Evolutionary conservation across 2,329 filamentous ascomycete genomes (phyloP).

Genomic region (Pseudocercospora eumusae): DNA sequence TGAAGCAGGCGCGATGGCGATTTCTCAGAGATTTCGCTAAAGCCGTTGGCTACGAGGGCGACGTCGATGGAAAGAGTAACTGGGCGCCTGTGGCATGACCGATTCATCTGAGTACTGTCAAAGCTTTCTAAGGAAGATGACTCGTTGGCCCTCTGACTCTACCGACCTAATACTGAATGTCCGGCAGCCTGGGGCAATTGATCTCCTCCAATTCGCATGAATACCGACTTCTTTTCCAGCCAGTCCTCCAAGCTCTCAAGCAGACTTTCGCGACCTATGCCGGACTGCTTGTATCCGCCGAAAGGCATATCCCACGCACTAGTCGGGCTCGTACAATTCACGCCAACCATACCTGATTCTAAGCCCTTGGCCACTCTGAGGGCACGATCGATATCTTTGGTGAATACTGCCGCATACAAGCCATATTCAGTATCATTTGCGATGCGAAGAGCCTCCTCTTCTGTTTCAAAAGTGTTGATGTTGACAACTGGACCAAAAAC

Average conservation of each 20-base stretch:
- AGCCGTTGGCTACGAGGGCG: constrained; percentile 18
- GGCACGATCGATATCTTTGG: constrained; percentile 59
- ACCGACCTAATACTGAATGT: no score
- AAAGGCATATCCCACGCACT: constrained; percentile 17
- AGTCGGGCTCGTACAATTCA: constrained; percentile 11
- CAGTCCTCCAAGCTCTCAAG: constrained; percentile 20
- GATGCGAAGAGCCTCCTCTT: constrained; percentile 70
- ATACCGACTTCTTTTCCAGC: constrained; percentile 21
- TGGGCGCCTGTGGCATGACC: constrained; percentile 3
- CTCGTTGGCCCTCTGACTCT: no score
- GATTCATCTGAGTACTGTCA: no score
- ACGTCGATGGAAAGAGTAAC: constrained; percentile 14
- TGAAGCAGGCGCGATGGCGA: constrained; percentile 49
- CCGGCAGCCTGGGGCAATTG: not conserved
- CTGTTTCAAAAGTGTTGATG: constrained; percentile 63
- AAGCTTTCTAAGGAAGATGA: no score
- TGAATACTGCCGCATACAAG: constrained; percentile 70
- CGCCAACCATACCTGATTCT: constrained; percentile 55
- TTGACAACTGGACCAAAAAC: constrained; percentile 76
- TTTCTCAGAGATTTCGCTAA: constrained; percentile 54
- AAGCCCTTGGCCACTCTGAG: constrained; percentile 47
- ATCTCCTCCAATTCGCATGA: constrained; percentile 14
- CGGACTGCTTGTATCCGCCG: constrained; percentile 16
- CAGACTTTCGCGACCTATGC: constrained; percentile 16
- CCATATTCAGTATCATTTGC: constrained; percentile 84